Evolutionary conservation across 1,284 basidiomycete genomes (phyloP), one percentile per base, ranked within the genome.

Genomic region (Cutaneotrichosporon mucoides): DNA sequence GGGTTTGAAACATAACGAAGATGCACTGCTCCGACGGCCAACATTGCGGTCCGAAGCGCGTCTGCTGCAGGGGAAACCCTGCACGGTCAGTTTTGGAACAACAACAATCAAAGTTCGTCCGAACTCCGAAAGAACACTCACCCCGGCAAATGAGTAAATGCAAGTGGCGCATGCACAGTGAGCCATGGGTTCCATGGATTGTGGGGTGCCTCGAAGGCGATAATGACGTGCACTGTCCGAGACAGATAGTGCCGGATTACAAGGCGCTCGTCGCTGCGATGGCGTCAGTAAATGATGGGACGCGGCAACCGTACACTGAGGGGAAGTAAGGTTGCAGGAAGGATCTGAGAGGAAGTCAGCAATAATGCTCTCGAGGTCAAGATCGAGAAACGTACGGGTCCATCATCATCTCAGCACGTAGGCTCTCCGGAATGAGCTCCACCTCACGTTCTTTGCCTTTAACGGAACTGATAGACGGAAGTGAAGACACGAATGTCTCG

Each of bases 101-200:
- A n/a, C 12, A 16, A 33, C 13, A 12, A 45, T 24, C 24, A 5
- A 6, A 34, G 24, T 37, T 52, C 41, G 47, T 9, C 15, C 34
- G 46, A 48, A n/a, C 33, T 24, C 34, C 33, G 34, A 48, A 48
- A 33, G 45, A 10, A 44, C 16, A 59, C 71, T 53, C 41, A 73
- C 70, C 70, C 72, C 24, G 73, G 73, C 0, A 69, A 59, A 53
- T 70, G 68, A 3, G 64, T 68, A 55, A 76, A 76, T 0, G 75
- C 75, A 16, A 73, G 59, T 12, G 73, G 69, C 7, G 73, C 73
- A 49, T 75, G 73, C 4, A 74, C 63, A 2, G 61, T 63, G 6
- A 76, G 58, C 75, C 75, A 76, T 1, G 75, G 75, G 57, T 76
- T 76, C 71, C 72, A 75, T 1, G 71, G 71, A 36, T 63, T 66